These are phyloP conservation scores for Corynascus novoguineensis DNA, from an alignment of 495 filamentous ascomycete species.

Conservation along the genomic window DNA sequence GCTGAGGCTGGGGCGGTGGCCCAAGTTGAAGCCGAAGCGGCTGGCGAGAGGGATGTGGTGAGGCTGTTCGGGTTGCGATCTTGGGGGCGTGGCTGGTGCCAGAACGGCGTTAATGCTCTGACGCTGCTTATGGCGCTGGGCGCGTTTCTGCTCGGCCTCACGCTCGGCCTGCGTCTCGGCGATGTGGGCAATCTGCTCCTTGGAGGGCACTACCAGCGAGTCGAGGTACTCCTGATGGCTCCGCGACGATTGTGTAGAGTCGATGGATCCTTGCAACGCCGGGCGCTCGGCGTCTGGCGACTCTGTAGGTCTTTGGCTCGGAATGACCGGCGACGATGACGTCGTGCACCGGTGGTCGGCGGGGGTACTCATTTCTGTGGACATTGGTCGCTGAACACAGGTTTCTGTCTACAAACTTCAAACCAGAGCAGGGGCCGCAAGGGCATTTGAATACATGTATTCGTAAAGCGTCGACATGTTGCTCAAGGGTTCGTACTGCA, in stretches of 20 bases:
- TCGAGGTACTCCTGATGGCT: conserved; percentile 44
- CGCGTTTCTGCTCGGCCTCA: conserved; percentile 38
- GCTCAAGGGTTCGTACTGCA: too few species aligned
- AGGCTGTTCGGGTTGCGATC: neutral
- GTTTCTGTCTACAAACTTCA: too few species aligned
- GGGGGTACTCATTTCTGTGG: neutral
- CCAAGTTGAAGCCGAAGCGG: conserved; percentile 10
- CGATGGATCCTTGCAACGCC: conserved; percentile 9
- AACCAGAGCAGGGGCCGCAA: too few species aligned
- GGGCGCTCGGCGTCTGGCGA: neutral
- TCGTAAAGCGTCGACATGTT: too few species aligned
- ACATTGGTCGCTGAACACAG: too few species aligned
- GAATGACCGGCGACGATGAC: neutral
- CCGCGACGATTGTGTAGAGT: neutral
- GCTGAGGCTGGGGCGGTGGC: conserved; percentile 6
- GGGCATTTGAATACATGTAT: too few species aligned
- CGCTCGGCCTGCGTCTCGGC: conserved; percentile 40
- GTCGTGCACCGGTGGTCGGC: neutral
- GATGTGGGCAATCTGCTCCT: conserved; percentile 40
- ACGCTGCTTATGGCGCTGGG: conserved; percentile 31
- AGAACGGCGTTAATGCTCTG: conserved; percentile 19
- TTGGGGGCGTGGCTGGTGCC: neutral
- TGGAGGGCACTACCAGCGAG: conserved; percentile 41
- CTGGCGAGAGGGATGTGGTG: conserved; percentile 5
- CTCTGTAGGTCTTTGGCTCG: neutral